phyloP scores from a whole-genome alignment of 2,329 filamentous ascomycete genomes.

The Ceratocystis albifundus region DNA sequence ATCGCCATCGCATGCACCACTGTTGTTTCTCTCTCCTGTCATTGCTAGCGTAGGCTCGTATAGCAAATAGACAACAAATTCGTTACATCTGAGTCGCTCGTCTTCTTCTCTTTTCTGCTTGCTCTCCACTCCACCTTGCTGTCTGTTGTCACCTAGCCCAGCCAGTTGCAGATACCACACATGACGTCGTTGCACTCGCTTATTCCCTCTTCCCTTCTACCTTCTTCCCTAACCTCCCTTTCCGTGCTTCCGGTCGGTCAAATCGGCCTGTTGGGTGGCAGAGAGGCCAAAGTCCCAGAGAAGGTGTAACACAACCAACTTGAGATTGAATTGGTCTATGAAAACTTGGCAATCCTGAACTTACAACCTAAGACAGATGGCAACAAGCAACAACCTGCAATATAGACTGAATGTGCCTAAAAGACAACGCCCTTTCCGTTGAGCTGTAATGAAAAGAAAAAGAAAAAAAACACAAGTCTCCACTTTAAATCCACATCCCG shows the following conservation, averaged over 20 bases:
- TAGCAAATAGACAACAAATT: background rate
- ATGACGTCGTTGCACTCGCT: slow-evolving; percentile 5
- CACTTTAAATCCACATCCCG: too few species aligned
- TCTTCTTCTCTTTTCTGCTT: background rate
- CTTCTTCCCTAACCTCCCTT: background rate
- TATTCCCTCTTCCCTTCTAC: background rate
- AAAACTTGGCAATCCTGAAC: too few species aligned
- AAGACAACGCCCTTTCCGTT: too few species aligned
- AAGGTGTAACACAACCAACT: background rate
- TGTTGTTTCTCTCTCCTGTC: background rate
- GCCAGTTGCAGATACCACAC: background rate
- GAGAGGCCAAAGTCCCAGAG: background rate
- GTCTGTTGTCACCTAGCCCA: background rate
- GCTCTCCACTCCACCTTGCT: background rate
- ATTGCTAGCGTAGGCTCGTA: background rate
- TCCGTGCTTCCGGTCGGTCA: slow-evolving; percentile 3
- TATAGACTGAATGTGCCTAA: too few species aligned
- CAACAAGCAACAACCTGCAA: too few species aligned
- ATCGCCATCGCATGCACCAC: background rate
- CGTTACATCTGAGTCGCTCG: background rate
- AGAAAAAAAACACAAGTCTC: too few species aligned
- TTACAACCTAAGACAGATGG: too few species aligned
- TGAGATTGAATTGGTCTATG: too few species aligned
- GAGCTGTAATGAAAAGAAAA: too few species aligned
- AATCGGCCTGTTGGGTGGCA: background rate